Percentiles rank a stretch among this genome's conserved stretches.
phyloP scores from a whole-genome alignment of 2,329 filamentous ascomycete genomes.

The Tolypocladium ovalisporum region DNA sequence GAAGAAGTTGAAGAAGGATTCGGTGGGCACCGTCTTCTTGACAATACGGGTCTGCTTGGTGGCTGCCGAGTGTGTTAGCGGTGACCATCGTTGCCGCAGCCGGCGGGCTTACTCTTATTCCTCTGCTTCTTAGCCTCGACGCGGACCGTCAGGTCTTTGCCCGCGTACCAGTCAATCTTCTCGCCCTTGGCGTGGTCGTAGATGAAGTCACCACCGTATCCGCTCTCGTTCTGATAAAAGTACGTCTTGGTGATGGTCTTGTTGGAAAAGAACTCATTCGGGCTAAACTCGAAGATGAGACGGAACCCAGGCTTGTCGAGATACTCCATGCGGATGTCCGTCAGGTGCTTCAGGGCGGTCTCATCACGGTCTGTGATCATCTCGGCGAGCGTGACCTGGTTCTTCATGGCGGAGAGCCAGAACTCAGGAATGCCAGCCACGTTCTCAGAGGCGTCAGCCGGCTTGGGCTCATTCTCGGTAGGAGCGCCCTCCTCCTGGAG shows the following conservation, averaged over 20 bases:
- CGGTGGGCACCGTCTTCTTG: conserved; percentile 97
- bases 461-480: conserved; percentile 43
- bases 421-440: conserved; percentile 90
- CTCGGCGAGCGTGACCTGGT: conserved; percentile 91
- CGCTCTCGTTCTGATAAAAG: conserved; percentile 97
- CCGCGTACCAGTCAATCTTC: conserved; percentile 93
- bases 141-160: conserved; percentile 86
- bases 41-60: conserved; percentile 98
- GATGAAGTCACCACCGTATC: conserved; percentile 98
- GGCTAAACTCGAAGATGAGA: conserved; percentile 90
- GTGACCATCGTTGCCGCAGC: neutral
- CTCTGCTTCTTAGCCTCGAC: conserved; percentile 99
- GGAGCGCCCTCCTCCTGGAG: conserved; percentile 53
- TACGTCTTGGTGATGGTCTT: conserved; percentile 97
- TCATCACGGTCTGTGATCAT: conserved; percentile 99
- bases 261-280: conserved; percentile 97
- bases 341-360: conserved; percentile 78
- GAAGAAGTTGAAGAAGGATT: conserved; percentile 99
- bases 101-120: conserved; percentile 72
- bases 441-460: conserved; percentile 42
- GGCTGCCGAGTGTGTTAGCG: conserved; percentile 42
- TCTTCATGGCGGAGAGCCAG: conserved; percentile 99
- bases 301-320: conserved; percentile 97
- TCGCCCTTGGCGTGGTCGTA: conserved; percentile 98
- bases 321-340: conserved; percentile 97